A percentile compares a stretch with the other conserved stretches of the same genome.
Conservation (phyloP, 2,329 filamentous ascomycete species). For the Botrytis byssoidea region DNA sequence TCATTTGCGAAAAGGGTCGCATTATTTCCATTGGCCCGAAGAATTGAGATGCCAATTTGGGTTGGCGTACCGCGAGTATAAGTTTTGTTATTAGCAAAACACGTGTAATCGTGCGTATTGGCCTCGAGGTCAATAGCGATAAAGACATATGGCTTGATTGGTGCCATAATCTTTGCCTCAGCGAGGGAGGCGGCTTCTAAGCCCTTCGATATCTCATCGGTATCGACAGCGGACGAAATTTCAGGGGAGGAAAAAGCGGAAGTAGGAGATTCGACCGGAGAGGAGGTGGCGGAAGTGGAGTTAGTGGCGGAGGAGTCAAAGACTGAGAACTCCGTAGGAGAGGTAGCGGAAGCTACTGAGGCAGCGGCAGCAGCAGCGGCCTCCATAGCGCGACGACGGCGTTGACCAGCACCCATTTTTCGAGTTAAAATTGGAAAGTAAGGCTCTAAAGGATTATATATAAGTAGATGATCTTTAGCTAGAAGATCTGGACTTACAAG, state of each 20-base stretch:
- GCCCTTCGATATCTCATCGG: neutral
- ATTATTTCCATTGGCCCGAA: neutral
- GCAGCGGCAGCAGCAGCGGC: neutral
- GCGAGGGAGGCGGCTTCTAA: neutral
- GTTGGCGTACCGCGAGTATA: neutral
- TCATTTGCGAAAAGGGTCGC: neutral
- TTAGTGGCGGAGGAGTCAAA: neutral
- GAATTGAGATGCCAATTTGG: neutral
- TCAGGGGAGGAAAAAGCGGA: no score
- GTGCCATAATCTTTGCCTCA: neutral
- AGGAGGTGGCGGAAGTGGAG: neutral
- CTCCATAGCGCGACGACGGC: neutral
- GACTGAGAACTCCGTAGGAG: neutral
- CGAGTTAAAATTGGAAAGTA: no score
- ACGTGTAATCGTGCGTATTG: neutral
- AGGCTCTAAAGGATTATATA: no score
- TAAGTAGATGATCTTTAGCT: neutral
- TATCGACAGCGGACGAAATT: no score
- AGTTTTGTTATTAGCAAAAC: neutral
- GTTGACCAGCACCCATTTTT: neutral
- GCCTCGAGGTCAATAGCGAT: conserved; percentile 12
- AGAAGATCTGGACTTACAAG: neutral
- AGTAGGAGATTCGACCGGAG: no score
- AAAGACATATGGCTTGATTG: neutral
- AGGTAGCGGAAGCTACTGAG: no score